These are phyloP conservation scores for Nemania diffusa DNA, from an alignment of 2,329 filamentous ascomycete species.

Conservation along the genomic window DNA sequence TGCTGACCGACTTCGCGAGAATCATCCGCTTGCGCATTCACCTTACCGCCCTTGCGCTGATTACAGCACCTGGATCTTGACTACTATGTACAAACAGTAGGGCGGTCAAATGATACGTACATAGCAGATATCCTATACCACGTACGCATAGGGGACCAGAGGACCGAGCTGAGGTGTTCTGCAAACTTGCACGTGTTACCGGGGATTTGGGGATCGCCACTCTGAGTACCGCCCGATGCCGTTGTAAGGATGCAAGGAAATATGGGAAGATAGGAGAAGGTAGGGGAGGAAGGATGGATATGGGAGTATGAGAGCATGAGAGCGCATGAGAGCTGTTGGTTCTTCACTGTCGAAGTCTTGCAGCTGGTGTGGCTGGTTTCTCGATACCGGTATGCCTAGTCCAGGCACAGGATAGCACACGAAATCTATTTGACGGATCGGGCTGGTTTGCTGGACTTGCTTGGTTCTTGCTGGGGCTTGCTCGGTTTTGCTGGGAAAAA, in stretches of 20 bases:
- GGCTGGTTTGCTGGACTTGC: conserved; percentile 33
- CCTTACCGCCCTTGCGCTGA: conserved; percentile 36
- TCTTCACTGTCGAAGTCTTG: conserved; percentile 29
- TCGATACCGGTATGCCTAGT: background rate
- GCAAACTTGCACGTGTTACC: conserved; percentile 25
- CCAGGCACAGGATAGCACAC: no score
- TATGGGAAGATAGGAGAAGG: background rate
- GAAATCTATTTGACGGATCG: conserved; percentile 41
- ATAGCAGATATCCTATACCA: no score
- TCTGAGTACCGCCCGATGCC: conserved; percentile 32
- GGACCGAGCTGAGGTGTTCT: conserved; percentile 16
- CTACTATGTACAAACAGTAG: background rate
- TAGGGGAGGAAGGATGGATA: no score
- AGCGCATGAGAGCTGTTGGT: conserved; percentile 15
- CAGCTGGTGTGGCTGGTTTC: conserved; percentile 31
- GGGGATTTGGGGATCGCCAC: conserved; percentile 30
- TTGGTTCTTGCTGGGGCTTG: background rate
- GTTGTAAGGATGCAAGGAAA: conserved; percentile 29
- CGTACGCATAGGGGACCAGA: background rate
- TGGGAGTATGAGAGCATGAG: no score
- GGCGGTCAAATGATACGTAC: conserved; percentile 5
- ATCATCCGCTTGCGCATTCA: conserved; percentile 15
- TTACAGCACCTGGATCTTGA: conserved; percentile 7
- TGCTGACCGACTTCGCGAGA: conserved; percentile 35
- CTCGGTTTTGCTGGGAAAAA: conserved; percentile 6